Evolutionary conservation across 2,329 filamentous ascomycete genomes (phyloP), one percentile per base, ranked within the genome.

Genomic region (Cephalotrichum gorgonifer): DNA sequence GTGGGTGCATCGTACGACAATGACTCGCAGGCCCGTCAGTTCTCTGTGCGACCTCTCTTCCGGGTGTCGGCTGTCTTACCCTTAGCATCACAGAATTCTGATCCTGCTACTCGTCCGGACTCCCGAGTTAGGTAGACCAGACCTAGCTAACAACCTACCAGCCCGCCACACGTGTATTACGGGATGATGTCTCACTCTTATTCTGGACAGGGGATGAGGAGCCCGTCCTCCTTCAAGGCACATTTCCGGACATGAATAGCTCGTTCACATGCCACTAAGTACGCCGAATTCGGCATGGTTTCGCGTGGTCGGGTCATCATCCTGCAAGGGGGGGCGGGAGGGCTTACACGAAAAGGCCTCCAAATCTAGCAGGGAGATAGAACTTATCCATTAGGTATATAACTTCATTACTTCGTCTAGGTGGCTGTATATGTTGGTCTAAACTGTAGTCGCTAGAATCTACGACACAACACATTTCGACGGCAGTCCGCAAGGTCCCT

Each of bases 401-500:
- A 17, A 22, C 22, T 39, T 22, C 17, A 20, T 20, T 39, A 20
- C 2, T 20, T 6, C 35, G 12, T 39, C 35, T 11, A 20, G 5
- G 17, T 22, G 35, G 8, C 30, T 31, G 15, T 11, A 2, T 11
- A 20, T 5, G 6, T 22, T 20, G 17, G 17, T 39, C n/a, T 2
- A 30, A 20, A 7, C 35, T 39, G n/a, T n/a, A n/a, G n/a, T n/a
- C n/a, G n/a, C 6, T 23, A 42, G 14, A n/a, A 38, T 56, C 69
- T 67, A 88, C 60, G 81, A 68, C 57, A 93, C 78, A 43, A 70
- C 67, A 65, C 87, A 93, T 61, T 90, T 90, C 47, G 72, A 69
- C 28, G 88, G 87, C 57, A 93, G 68, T 22, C 88, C 86, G 62
- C 88, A 94, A 43, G 85, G 85, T 0, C 86, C 84, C 60, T 83